phyloP scores from a whole-genome alignment of 2,329 filamentous ascomycete genomes.

The Mariannaea elegans region DNA sequence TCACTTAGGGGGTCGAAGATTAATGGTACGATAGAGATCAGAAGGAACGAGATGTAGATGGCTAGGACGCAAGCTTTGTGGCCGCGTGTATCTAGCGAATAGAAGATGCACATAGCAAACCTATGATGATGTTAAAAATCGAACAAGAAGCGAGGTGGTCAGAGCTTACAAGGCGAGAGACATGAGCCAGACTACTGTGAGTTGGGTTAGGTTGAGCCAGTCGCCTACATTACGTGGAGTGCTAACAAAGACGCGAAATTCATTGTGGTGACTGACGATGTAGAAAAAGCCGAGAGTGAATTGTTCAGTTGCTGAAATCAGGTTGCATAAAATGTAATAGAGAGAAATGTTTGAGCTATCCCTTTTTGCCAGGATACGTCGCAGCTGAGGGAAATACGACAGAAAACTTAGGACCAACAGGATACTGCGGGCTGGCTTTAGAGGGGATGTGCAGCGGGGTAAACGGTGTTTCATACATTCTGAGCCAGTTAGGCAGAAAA shows the following conservation, averaged over 20 bases:
- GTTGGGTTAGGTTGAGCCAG: constrained; percentile 4
- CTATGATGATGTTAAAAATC: not conserved
- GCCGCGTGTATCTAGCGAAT: not conserved
- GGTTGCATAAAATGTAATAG: not conserved
- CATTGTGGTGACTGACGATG: not conserved
- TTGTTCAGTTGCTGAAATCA: not conserved
- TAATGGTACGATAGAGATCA: not conserved
- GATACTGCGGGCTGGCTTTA: too few species aligned
- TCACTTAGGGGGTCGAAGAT: not conserved
- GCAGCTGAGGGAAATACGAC: not conserved
- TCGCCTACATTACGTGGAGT: not conserved
- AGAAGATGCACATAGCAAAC: not conserved
- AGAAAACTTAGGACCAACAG: constrained; percentile 3
- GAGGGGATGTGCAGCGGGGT: too few species aligned
- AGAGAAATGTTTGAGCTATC: not conserved
- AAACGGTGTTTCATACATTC: too few species aligned
- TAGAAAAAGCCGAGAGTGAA: not conserved
- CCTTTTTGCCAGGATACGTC: not conserved
- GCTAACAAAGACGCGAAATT: not conserved
- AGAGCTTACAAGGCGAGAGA: not conserved
- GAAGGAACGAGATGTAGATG: not conserved
- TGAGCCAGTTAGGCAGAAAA: too few species aligned
- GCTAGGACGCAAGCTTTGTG: not conserved
- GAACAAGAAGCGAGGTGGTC: not conserved
- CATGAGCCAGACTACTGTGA: not conserved